phyloP scores from a whole-genome alignment of 257 asterid genomes.

The Thymus quinquecostatus region DNA sequence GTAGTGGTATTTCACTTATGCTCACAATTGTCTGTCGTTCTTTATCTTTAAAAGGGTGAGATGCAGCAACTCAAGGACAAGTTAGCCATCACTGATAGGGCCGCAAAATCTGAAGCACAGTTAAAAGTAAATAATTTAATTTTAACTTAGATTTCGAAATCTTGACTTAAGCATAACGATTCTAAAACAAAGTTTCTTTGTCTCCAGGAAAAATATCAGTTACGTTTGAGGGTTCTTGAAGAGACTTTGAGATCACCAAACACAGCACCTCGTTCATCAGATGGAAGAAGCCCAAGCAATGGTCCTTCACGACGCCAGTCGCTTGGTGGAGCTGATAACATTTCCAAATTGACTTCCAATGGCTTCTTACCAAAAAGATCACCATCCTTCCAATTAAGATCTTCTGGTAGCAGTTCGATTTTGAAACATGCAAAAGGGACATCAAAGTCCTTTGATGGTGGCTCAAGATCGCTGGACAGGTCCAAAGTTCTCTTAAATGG shows the following conservation, averaged over 20 bases:
- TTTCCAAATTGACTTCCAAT: constrained; percentile 78
- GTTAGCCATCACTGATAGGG: constrained; percentile 83
- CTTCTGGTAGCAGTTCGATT: constrained; percentile 86
- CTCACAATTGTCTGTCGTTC: constrained; percentile 2
- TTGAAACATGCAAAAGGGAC: constrained; percentile 97
- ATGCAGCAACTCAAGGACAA: constrained; percentile 96
- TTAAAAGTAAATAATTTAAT: constrained; percentile 62
- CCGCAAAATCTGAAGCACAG: constrained; percentile 90
- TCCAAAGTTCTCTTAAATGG: constrained; percentile 82
- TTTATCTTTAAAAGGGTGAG: constrained; percentile 66
- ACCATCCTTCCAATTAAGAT: constrained; percentile 87
- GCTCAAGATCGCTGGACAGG: constrained; percentile 85
- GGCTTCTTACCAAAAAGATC: constrained; percentile 91
- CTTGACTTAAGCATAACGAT: background rate
- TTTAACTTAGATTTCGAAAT: background rate
- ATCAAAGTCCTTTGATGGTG: constrained; percentile 97
- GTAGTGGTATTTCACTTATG: constrained; percentile 11
- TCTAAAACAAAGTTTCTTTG: constrained; percentile 15
- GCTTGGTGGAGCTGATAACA: constrained; percentile 86
- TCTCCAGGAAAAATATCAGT: constrained; percentile 81
- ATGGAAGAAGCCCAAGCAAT: constrained; percentile 73
- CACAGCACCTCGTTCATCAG: constrained; percentile 61
- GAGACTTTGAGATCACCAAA: constrained; percentile 83
- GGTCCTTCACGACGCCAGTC: constrained; percentile 91
- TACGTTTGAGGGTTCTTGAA: constrained; percentile 82